Conservation (phyloP, 1,139 yeast genomes). For the Torulaspora pretoriensis region DNA sequence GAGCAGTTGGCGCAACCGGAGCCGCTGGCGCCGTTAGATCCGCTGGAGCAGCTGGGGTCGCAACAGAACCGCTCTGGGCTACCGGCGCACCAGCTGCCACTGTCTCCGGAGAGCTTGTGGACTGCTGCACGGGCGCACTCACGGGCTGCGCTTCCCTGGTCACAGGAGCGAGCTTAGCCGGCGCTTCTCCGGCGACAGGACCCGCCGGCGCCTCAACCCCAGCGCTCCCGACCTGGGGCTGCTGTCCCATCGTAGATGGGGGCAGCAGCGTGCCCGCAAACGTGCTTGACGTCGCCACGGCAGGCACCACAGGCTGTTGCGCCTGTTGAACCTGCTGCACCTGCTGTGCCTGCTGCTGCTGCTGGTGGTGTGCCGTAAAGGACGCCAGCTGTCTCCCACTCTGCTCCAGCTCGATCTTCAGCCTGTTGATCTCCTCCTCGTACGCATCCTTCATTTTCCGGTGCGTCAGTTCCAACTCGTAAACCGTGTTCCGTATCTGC, state of each 20-base stretch:
- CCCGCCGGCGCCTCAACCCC: background rate
- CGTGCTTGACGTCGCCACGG: constrained; percentile 4
- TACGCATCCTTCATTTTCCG: constrained; percentile 93
- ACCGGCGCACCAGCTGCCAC: constrained; percentile 33
- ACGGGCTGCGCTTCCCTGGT: constrained; percentile 1
- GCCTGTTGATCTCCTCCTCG: constrained; percentile 83
- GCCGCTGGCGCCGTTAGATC: constrained; percentile 10
- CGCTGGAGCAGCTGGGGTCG: constrained; percentile 12
- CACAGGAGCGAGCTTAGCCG: background rate
- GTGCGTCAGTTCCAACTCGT: constrained; percentile 91
- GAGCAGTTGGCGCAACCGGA: constrained; percentile 12
- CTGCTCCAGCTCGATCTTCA: constrained; percentile 80
- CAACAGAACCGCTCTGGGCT: constrained; percentile 9
- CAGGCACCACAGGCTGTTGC: constrained; percentile 18
- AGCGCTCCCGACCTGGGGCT: background rate
- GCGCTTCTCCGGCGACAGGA: background rate
- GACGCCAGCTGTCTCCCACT: constrained; percentile 57
- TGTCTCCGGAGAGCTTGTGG: constrained; percentile 11
- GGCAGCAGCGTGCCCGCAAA: constrained; percentile 5
- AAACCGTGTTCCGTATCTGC: constrained; percentile 89
- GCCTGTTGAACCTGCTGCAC: constrained; percentile 14
- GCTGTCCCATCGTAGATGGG: constrained; percentile 2
- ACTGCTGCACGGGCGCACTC: background rate
- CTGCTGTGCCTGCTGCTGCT: constrained; percentile 28
- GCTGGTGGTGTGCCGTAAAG: constrained; percentile 36